Conservation (phyloP, 805 yeast genomes). For the Schwanniomyces pseudopolymorphus region DNA sequence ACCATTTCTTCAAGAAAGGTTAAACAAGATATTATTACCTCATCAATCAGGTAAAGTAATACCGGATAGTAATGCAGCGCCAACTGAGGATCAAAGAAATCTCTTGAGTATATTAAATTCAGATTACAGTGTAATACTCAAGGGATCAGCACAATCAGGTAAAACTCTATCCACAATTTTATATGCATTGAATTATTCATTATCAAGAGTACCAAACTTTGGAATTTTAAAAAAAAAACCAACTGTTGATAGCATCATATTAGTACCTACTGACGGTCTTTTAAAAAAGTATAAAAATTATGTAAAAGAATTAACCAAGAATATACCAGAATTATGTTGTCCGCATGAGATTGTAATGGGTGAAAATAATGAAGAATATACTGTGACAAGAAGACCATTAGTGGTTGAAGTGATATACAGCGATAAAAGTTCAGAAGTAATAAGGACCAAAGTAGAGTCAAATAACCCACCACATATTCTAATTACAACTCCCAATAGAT, state of each 20-base stretch:
- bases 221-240: slow-evolving; percentile 8
- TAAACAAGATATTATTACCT: slow-evolving; percentile 13
- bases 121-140: slow-evolving; percentile 12
- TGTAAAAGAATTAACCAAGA: slow-evolving; percentile 11
- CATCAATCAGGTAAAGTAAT: background rate
- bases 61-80: slow-evolving; percentile 13
- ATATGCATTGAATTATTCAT: slow-evolving; percentile 17
- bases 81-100: slow-evolving; percentile 19
- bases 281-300: slow-evolving; percentile 16
- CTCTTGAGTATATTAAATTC: slow-evolving; percentile 17
- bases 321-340: slow-evolving; percentile 20
- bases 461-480: slow-evolving; percentile 16
- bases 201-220: slow-evolving; percentile 18
- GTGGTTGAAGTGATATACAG: slow-evolving; percentile 12
- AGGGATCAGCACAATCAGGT: slow-evolving; percentile 14
- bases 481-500: slow-evolving; percentile 14
- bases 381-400: slow-evolving; percentile 16
- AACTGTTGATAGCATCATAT: slow-evolving; percentile 16
- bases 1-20: slow-evolving; percentile 21
- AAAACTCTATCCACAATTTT: slow-evolving; percentile 14
- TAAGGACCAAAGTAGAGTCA: slow-evolving; percentile 2
- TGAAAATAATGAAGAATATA: slow-evolving; percentile 4
- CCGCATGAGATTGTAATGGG: slow-evolving; percentile 16
- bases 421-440: background rate
- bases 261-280: slow-evolving; percentile 24